Evolutionary conservation across 352 stramenopile genomes (phyloP), one percentile per base, ranked within the genome.

Genomic region (Plasmopara viticola): DNA sequence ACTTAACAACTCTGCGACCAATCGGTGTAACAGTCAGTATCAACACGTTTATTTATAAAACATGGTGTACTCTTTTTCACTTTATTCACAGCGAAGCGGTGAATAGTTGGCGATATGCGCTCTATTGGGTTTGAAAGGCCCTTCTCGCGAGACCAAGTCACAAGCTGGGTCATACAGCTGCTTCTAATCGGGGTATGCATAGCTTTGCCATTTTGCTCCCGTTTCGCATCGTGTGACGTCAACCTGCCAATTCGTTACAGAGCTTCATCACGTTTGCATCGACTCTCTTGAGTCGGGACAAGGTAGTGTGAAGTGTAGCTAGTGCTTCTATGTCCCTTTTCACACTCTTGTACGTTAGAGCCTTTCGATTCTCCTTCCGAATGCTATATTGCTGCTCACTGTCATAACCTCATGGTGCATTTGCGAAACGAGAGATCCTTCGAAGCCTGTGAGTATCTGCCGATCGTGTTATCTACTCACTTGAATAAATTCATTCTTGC

Each of bases 131-230:
- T 92, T 48, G 57, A 91, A 40, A 73, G 73, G 45, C 84, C 84
- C n/a, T 86, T 90, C 55, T 94, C 83, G 7, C 62, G 71, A 20
- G 84, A 86, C 49, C 78, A 86, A 57, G 66, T 86, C 18, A 79
- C 67, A 7, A 91, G 83, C 51, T 95, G 80, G 83, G 43, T 87
- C 28, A 58, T 88, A 29, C 77, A 95, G 49, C 71, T 84, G 14
- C 44, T 84, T 42, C 59, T 90, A 48, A 82, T 89, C 48, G 71
- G 62, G 18, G 83, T 93, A 66, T 44, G 72, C 51, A 25, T 15
- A 35, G 5, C 40, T 38, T 9, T 38, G 17, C 30, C 48, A 17
- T 17, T 43, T 6, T 12, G 37, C 37, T 51, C 18, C 4, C n/a
- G 9, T 37, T 34, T 9, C 20, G 25, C 1, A 30, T n/a, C 5